phyloP scores from a whole-genome alignment of 768 basidiomycete genomes.

The Filobasidium wieringae region DNA sequence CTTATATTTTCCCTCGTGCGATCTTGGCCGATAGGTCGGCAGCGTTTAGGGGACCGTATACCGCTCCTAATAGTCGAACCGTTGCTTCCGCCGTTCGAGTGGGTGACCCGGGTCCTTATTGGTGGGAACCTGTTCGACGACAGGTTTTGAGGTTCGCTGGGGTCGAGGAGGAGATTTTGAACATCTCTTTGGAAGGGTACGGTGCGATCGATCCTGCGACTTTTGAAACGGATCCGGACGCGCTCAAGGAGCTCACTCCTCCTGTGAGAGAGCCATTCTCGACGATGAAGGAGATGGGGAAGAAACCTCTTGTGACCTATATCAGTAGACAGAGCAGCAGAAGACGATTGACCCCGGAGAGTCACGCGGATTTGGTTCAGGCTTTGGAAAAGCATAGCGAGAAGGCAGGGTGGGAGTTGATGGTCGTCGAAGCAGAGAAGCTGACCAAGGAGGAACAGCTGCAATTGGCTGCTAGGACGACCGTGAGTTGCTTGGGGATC shows the following conservation, averaged over 20 bases:
- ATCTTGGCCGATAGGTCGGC: slow-evolving; percentile 67
- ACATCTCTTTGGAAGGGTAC: slow-evolving; percentile 29
- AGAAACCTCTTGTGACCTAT: slow-evolving; percentile 73
- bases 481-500: slow-evolving; percentile 22
- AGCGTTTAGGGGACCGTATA: slow-evolving; percentile 54
- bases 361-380: slow-evolving; percentile 66
- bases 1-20: slow-evolving; percentile 60
- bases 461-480: slow-evolving; percentile 34
- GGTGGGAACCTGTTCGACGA: slow-evolving; percentile 67
- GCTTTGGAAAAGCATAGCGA: slow-evolving; percentile 60
- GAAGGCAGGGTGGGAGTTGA: slow-evolving; percentile 56
- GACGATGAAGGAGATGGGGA: neutral
- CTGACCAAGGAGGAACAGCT: slow-evolving; percentile 37
- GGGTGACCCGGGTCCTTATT: slow-evolving; percentile 45
- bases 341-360: slow-evolving; percentile 60
- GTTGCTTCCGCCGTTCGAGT: slow-evolving; percentile 52
- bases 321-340: slow-evolving; percentile 70
- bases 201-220: slow-evolving; percentile 30
- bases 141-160: slow-evolving; percentile 60
- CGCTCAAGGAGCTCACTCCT: neutral
- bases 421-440: slow-evolving; percentile 37
- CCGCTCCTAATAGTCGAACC: slow-evolving; percentile 55
- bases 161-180: slow-evolving; percentile 34
- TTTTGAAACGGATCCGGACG: neutral
- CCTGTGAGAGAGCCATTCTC: neutral